A percentile compares a stretch with the other conserved stretches of the same genome.
Conservation (phyloP, 768 basidiomycete species). For the Xanthoconium stramineum region DNA sequence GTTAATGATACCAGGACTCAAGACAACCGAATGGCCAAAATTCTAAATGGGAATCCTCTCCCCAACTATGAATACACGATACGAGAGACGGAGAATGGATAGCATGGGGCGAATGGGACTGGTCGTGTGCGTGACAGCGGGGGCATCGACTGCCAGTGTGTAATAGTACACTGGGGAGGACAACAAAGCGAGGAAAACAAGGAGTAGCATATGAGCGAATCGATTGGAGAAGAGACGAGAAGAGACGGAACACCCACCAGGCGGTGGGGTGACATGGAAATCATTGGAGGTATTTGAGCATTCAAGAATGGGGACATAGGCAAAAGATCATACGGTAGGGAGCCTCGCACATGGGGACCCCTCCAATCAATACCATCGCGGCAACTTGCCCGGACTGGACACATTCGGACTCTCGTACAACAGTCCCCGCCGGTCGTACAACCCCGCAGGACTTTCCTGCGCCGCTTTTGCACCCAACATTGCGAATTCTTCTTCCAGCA, state of each 20-base stretch:
- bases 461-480: constrained; percentile 41
- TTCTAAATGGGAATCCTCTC: constrained; percentile 4
- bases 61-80: constrained; percentile 1
- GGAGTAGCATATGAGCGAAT: background rate
- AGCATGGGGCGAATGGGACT: background rate
- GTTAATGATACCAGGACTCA: background rate
- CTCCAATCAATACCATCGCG: constrained; percentile 46
- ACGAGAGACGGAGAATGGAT: background rate
- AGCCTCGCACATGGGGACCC: background rate
- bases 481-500: constrained; percentile 72
- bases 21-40: background rate
- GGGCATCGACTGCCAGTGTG: background rate
- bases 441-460: constrained; percentile 62
- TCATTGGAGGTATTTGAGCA: too few relatives aligned
- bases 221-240: background rate
- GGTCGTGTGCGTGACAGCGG: background rate
- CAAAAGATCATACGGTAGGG: background rate
- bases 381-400: constrained; percentile 53
- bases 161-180: constrained; percentile 10
- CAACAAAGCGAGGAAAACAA: constrained; percentile 12
- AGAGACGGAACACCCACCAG: background rate
- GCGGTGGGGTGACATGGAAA: background rate
- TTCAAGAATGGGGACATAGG: background rate
- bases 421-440: constrained; percentile 59
- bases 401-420: constrained; percentile 75